A percentile compares a stretch with the other conserved stretches of the same genome.
phyloP scores from a whole-genome alignment of 2,329 filamentous ascomycete genomes.

The Magnaporthales sp. region DNA sequence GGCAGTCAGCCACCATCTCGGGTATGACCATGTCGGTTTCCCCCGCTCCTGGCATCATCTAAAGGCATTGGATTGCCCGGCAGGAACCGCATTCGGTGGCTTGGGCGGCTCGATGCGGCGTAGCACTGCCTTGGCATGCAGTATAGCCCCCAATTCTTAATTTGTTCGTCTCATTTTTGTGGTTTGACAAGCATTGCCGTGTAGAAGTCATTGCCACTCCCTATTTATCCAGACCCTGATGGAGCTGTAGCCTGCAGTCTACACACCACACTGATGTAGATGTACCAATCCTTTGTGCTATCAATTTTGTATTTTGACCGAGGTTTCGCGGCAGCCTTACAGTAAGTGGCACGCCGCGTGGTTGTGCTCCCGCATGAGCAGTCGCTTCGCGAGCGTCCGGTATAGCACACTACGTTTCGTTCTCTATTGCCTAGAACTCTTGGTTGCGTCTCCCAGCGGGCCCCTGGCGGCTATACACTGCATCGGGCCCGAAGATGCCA shows the following conservation, averaged over 20 bases:
- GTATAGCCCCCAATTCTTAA: neutral
- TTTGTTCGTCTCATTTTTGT: neutral
- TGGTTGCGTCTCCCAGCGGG: neutral
- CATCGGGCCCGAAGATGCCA: neutral
- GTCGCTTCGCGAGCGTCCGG: neutral
- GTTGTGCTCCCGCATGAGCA: neutral
- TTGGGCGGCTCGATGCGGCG: neutral
- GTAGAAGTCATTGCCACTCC: neutral
- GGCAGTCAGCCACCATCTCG: neutral
- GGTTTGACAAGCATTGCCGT: neutral
- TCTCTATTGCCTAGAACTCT: neutral
- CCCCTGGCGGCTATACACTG: neutral
- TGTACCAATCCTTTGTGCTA: neutral
- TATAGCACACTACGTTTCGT: neutral
- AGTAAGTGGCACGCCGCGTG: neutral
- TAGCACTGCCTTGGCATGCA: neutral
- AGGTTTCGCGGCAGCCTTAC: neutral
- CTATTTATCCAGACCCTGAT: neutral
- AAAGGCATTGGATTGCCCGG: no score
- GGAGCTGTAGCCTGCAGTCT: neutral
- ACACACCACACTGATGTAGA: neutral
- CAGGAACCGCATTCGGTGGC: neutral
- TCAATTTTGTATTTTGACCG: neutral
- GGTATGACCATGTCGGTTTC: neutral
- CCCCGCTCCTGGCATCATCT: neutral